These are phyloP conservation scores for Pseudogymnoascus sp. DNA, from an alignment of 2,329 filamentous ascomycete genomes.

Conservation along the genomic window DNA sequence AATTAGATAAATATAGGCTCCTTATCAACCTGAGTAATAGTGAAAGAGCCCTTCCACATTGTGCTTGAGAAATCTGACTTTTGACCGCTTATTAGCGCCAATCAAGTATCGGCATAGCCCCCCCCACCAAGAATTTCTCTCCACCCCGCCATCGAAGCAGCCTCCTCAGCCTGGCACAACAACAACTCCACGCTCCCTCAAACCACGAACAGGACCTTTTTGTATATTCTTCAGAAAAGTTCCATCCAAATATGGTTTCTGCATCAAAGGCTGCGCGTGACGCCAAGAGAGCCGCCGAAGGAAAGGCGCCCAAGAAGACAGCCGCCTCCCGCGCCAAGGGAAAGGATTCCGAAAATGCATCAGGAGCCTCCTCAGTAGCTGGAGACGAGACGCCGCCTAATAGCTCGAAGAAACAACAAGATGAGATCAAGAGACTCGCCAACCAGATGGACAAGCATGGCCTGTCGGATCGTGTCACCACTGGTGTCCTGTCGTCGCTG, in stretches of 20 bases:
- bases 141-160: slow-evolving; percentile 10
- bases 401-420: slow-evolving; percentile 62
- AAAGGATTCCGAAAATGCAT: slow-evolving; percentile 53
- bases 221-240: neutral
- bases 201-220: slow-evolving; percentile 6
- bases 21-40: neutral
- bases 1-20: neutral
- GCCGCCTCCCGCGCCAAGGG: slow-evolving; percentile 57
- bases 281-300: slow-evolving; percentile 62
- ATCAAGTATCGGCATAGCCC: slow-evolving; percentile 9
- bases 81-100: slow-evolving; percentile 11
- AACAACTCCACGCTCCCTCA: slow-evolving; percentile 7
- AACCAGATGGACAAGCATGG: slow-evolving; percentile 94
- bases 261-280: slow-evolving; percentile 64
- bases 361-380: slow-evolving; percentile 57
- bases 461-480: slow-evolving; percentile 94
- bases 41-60: neutral
- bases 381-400: slow-evolving; percentile 62
- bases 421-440: slow-evolving; percentile 77
- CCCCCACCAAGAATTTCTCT: slow-evolving; percentile 9
- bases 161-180: slow-evolving; percentile 1
- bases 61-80: slow-evolving; percentile 10
- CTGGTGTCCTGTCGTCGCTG: slow-evolving; percentile 85
- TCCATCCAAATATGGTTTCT: slow-evolving; percentile 50
- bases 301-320: slow-evolving; percentile 71